A percentile compares a stretch with the other conserved stretches of the same genome.
Evolutionary conservation across 208 protist genomes (phyloP).

Genomic region (Dictyostelium gargantuum): DNA sequence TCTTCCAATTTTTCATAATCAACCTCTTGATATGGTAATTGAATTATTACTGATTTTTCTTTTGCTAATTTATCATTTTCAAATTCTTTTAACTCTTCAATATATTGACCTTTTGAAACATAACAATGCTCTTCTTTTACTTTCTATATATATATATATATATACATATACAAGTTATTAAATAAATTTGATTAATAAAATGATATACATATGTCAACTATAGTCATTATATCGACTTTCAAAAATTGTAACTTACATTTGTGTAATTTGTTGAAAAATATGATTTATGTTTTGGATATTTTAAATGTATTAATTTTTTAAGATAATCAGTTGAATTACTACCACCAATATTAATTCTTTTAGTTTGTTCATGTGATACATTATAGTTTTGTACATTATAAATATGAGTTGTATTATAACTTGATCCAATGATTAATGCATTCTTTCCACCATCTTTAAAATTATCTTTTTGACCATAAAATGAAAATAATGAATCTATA

Average conservation of each 20-base stretch:
- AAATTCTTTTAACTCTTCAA: conserved; percentile 12
- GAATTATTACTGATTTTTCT: conserved; percentile 15
- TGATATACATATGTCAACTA: too few species aligned
- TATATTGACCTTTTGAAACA: not conserved
- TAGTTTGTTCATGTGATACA: not conserved
- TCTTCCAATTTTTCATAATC: conserved; percentile 44
- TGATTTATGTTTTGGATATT: conserved; percentile 65
- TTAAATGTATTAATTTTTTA: conserved; percentile 47
- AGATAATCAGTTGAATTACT: conserved; percentile 23
- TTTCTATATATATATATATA: too few species aligned
- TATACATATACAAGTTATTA: too few species aligned
- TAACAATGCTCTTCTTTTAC: conserved; percentile 44
- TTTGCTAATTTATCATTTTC: not conserved
- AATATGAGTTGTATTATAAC: conserved; percentile 42
- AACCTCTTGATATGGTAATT: conserved; percentile 53
- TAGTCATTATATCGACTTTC: not conserved
- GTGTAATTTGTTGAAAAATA: conserved; percentile 33
- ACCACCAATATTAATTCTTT: conserved; percentile 55
- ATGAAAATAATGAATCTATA: conserved; percentile 60
- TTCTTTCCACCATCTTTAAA: conserved; percentile 27
- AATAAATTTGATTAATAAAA: too few species aligned
- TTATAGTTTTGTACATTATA: conserved; percentile 28
- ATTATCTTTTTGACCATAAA: not conserved
- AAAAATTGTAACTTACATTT: conserved; percentile 18
- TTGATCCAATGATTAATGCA: conserved; percentile 41